Evolutionary conservation across 225 moss, liverwort and hornwort genomes (phyloP), one percentile per base, ranked within the genome.

Genomic region (Marchantia polymorpha): DNA sequence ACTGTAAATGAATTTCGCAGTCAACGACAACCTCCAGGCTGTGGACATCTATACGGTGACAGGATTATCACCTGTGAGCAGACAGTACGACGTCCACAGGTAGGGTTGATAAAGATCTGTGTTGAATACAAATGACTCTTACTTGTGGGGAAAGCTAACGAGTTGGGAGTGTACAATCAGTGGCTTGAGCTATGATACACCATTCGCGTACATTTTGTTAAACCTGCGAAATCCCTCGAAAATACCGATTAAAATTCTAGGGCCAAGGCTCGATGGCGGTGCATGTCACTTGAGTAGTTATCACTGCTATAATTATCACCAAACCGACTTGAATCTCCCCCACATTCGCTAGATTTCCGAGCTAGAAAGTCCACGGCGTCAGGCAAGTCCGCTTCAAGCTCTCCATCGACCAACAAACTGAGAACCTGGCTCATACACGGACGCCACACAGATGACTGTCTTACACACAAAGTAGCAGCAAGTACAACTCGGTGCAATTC

Each of bases 401-500:
- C 83, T 65, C 82, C 83, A 17, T 83, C 84, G 14, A 72, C 77
- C 39, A 88, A 60, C 1, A 88, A 59, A 73, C 77, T 78, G 13
- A 88, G 81, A 60, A 88, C 78, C 81, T 85, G 85, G 65, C 83
- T 83, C 85, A 85, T 85, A 70, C 84, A 84, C 7, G 87, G 87
- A 46, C 87, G 85, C 87, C 87, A 85, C 8, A 88, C 85, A 19
- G 87, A 69, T 55, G 87, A 88, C 76, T 88, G 85, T 58, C 83
- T 76, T 10, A 85, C 80, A 69, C 87, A 85, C 81, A 88, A 55
- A 6, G 83, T 85, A 1, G 87, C 87, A 12, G 87, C 78, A 14
- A 85, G 83, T 23, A 88, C 63, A 25, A 83, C 59, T 75, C 83
- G 71, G 26, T 83, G 87, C 82, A 88, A 65, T 39, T 88, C 85